phyloP scores from a whole-genome alignment of 2,329 filamentous ascomycete species.

The Exserohilum rostratum region DNA sequence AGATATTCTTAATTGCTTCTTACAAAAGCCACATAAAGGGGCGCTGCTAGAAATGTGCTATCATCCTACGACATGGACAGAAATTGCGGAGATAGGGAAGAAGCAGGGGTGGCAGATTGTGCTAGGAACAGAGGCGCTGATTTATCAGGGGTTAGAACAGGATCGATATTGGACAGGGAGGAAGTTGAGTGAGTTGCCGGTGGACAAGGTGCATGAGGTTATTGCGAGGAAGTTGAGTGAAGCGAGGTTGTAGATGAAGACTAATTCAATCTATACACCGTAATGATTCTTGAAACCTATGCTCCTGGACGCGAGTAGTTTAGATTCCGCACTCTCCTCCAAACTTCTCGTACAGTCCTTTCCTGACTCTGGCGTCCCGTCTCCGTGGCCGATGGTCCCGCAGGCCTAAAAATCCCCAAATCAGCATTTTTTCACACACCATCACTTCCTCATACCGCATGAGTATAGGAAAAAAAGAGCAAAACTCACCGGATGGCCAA shows the following conservation, averaged over 20 bases:
- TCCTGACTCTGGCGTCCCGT: conserved; percentile 72
- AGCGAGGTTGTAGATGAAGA: conserved; percentile 25
- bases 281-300: neutral
- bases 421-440: neutral
- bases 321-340: conserved; percentile 69
- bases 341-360: conserved; percentile 72
- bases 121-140: conserved; percentile 75
- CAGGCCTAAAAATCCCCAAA: conserved; percentile 58
- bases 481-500: conserved; percentile 66
- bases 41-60: conserved; percentile 84
- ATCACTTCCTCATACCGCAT: neutral
- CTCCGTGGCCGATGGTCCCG: conserved; percentile 65
- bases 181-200: conserved; percentile 63
- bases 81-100: conserved; percentile 67
- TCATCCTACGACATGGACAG: conserved; percentile 70
- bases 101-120: conserved; percentile 73
- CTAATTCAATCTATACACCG: no score
- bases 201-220: conserved; percentile 64
- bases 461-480: neutral
- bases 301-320: conserved; percentile 71
- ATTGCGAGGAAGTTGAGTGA: conserved; percentile 48
- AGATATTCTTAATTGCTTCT: conserved; percentile 59
- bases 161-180: conserved; percentile 67
- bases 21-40: conserved; percentile 62
- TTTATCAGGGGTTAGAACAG: conserved; percentile 78